Evolutionary conservation across 768 basidiomycete species (phyloP).

Genomic region (Xanthoconium stramineum): DNA sequence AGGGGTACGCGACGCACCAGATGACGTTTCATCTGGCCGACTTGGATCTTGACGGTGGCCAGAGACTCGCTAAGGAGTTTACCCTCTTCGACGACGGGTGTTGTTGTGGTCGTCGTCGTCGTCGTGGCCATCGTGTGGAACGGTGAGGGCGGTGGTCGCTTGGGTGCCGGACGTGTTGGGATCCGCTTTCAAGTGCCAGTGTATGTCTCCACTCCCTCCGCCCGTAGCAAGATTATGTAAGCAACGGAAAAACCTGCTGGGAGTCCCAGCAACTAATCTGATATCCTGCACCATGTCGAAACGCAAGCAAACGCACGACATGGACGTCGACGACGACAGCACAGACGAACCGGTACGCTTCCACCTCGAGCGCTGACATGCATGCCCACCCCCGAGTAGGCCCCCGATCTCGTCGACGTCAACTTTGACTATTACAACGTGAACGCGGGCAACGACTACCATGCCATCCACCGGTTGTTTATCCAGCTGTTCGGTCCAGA

Average conservation of each 20-base stretch:
- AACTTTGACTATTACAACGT: constrained; percentile 91
- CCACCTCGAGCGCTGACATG: not conserved
- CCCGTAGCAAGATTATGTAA: constrained; percentile 17
- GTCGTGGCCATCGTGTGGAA: constrained; percentile 21
- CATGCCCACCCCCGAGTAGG: constrained; percentile 14
- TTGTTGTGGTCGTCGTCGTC: constrained; percentile 20
- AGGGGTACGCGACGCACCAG: constrained; percentile 51
- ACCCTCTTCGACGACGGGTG: constrained; percentile 64
- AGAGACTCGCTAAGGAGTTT: constrained; percentile 83
- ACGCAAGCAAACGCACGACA: constrained; percentile 43
- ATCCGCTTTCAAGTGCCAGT: not conserved
- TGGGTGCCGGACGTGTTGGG: not conserved
- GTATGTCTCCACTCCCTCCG: not conserved
- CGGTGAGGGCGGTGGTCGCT: constrained; percentile 4
- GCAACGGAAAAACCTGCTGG: not conserved
- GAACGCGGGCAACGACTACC: constrained; percentile 77
- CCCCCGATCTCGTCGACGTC: constrained; percentile 23
- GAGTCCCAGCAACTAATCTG: no score
- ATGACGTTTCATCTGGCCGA: constrained; percentile 93
- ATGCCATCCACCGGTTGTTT: constrained; percentile 75
- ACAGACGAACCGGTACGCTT: constrained; percentile 40
- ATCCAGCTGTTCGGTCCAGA: constrained; percentile 70
- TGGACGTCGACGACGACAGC: constrained; percentile 36
- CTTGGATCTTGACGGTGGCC: constrained; percentile 85
- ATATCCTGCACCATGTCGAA: constrained; percentile 42